Base-by-base conservation (phyloP, 129 eudicot genomes). In the Helianthus tuberosus region DNA sequence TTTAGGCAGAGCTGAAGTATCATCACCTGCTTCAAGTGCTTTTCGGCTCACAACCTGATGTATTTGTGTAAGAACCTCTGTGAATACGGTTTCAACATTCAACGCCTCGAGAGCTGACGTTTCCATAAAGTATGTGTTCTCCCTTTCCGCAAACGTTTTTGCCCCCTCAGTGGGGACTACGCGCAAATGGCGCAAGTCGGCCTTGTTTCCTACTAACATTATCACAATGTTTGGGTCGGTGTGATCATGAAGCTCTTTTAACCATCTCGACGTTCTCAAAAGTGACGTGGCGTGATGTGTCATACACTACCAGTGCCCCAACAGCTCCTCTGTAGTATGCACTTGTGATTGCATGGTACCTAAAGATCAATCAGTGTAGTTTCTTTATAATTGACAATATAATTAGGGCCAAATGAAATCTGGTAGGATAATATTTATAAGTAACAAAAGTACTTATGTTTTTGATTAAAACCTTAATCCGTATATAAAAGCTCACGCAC, bases 81-180 rank as follows among this genome's bases (percentile, higher is more conserved):
- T 63, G 27, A 63, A 63, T 2, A 49, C 68, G 6, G 25, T 63
- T 38, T 63, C 68, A 63, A 63, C 68, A 63, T 63, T 63, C 27
- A 63, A 63, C 0, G 68, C 68, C 27, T 63, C 68, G 0, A 63
- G 47, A 15, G 68, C 68, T 5, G 65, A 59, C 5, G 65, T 59
- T 38, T 59, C 65, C 65, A 59, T 59, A 27, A 59, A 59, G 41
- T 59, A 63, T 0, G 23, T 63, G 27, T 63, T 63, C 23, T 63
- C 68, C 27, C 38, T 63, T 38, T 63, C 68, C 8, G 68, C 68
- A 8, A 63, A 63, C 14, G 27, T n/a, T 63, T 63, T 63, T 7
- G 68, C 68, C 48, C 38, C 68, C 0, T 63, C 68, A 29, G 74
- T 69, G 63, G 74, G 74, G 49, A 69, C 68, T 7, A 49, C 68